A percentile compares a stretch with the other conserved stretches of the same genome.
Evolutionary conservation across 495 filamentous ascomycete species (phyloP).

Genomic region (Trichoderma reesei): DNA sequence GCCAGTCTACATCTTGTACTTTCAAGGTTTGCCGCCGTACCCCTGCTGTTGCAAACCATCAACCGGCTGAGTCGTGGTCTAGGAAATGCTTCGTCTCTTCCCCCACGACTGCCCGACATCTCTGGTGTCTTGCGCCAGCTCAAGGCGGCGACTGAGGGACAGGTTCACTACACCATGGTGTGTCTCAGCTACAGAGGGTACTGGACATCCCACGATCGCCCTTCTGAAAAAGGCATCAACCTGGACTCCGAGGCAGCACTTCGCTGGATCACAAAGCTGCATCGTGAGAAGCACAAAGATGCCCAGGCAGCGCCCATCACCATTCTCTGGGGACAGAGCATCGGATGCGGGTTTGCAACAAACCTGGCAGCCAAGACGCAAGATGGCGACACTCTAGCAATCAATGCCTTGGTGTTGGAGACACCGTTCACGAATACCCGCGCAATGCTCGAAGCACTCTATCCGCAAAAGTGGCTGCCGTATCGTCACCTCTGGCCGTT

Average conservation of each 20-base stretch:
- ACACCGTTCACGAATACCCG: constrained; percentile 65
- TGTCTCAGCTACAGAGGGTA: constrained; percentile 69
- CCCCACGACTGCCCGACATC: constrained; percentile 58
- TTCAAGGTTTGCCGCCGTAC: constrained; percentile 37
- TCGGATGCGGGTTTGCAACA: constrained; percentile 54
- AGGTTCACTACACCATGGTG: constrained; percentile 42
- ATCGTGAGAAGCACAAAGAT: constrained; percentile 15
- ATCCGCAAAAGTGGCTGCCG: constrained; percentile 75
- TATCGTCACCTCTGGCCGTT: constrained; percentile 48
- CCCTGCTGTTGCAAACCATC: not conserved
- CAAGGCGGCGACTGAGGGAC: constrained; percentile 22
- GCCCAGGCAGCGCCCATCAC: constrained; percentile 24
- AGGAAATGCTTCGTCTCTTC: constrained; percentile 59
- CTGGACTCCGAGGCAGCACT: constrained; percentile 53
- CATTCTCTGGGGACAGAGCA: constrained; percentile 73
- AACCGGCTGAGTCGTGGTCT: constrained; percentile 20
- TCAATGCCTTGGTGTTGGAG: constrained; percentile 53
- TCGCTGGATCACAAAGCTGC: constrained; percentile 38
- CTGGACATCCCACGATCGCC: constrained; percentile 65
- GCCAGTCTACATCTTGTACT: constrained; percentile 45
- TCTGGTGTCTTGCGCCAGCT: constrained; percentile 44
- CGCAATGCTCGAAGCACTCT: constrained; percentile 64
- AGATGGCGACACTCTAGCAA: constrained; percentile 16
- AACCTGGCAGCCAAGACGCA: constrained; percentile 30
- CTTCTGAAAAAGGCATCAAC: constrained; percentile 56